Conservation (phyloP, 2,329 filamentous ascomycete species). For the Calonectria naviculata region DNA sequence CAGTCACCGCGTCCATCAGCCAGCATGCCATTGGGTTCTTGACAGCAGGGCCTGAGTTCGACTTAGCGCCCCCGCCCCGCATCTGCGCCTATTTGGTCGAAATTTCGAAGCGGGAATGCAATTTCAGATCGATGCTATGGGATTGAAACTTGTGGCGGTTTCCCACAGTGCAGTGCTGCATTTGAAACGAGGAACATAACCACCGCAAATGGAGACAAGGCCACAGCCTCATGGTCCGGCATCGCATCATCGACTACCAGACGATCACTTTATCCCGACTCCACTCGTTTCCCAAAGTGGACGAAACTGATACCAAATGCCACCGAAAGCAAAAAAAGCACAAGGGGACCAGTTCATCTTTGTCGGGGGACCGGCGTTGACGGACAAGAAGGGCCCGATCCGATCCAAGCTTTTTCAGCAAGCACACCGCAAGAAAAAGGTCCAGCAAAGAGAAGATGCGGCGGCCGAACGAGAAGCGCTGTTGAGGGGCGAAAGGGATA, state of each 20-base stretch:
- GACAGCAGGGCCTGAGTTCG: neutral
- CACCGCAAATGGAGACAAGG: neutral
- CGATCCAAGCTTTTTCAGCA: conserved; percentile 20
- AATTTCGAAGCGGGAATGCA: neutral
- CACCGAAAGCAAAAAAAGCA: neutral
- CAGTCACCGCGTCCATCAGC: neutral
- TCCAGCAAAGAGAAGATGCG: conserved; percentile 18
- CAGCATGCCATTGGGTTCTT: neutral
- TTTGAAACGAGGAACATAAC: neutral
- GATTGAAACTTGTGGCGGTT: neutral
- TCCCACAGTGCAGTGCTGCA: neutral
- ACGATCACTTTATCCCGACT: neutral
- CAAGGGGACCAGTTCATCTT: conserved; percentile 18
- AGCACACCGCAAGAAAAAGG: conserved; percentile 13
- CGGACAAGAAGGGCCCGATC: conserved; percentile 17
- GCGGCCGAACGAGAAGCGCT: conserved; percentile 12
- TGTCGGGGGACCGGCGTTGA: conserved; percentile 19
- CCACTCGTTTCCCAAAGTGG: neutral
- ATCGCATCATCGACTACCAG: neutral
- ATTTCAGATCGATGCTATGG: neutral
- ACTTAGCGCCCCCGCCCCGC: neutral
- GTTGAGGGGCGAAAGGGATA: neutral
- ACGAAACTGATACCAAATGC: conserved; percentile 6
- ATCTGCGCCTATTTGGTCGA: neutral
- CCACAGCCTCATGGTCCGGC: neutral